Evolutionary conservation across 2,329 filamentous ascomycete species (phyloP), one percentile per base, ranked within the genome.

Genomic region (Alternaria gaisen): DNA sequence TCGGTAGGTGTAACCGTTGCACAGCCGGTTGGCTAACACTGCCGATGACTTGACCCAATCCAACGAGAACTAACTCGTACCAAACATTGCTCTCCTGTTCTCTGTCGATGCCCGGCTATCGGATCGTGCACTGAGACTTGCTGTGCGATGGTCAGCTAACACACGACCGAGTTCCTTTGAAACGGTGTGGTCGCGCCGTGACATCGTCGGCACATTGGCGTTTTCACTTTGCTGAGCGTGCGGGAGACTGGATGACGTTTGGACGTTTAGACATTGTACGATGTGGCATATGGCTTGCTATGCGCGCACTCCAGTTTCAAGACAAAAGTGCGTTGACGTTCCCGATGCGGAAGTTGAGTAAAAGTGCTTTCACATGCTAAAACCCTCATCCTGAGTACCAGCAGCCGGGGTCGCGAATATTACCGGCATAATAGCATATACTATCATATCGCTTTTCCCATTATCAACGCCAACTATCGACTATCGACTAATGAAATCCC

Each of bases 151-250:
- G 3, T 20, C 53, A 18, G 5, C 32, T 53, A 51, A 56, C 42
- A 52, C 44, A 58, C 57, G 18, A 56, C 53, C 56, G 54, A 60
- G 56, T 26, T 51, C 14, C 10, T 16, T 30, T 56, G 53, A 56
- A 58, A 58, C 54, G 56, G 40, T 53, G 34, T 52, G 51, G 46
- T 57, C 55, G 50, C 50, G 36, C 43, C 44, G 41, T 65, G 61
- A 64, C 64, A 53, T 66, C 22, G 30, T 58, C 58, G 57, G 63
- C 52, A 58, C 53, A 53, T 53, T 55, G 24, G 40, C 40, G 51
- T 47, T 32, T 5, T 1, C n/a, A 18, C 0, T 24, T 22, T 40
- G 3, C 16, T 26, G 20, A 20, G 20, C 3, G 32, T 1, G 9
- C 10, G 20, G 30, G 14, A 50, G 46, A n/a, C 20, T 7, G 34